phyloP scores from a whole-genome alignment of 352 stramenopile species.

The Phytopythium ostracodes region DNA sequence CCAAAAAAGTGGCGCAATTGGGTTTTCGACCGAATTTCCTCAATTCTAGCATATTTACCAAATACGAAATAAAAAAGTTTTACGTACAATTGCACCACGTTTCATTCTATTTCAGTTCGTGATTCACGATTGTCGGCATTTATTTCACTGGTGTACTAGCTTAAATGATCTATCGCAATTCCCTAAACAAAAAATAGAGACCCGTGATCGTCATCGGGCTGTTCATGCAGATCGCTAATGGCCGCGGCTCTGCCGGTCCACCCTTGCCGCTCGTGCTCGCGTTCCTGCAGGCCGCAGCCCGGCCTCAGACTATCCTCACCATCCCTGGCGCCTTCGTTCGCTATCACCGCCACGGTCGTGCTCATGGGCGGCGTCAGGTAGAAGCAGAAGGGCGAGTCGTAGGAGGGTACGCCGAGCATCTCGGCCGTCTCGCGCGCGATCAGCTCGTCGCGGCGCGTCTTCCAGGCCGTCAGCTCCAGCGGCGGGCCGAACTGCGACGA shows the following conservation, averaged over 20 bases:
- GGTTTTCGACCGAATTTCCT: not conserved
- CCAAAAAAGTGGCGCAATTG: not conserved
- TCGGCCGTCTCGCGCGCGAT: constrained; percentile 24
- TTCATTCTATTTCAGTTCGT: not conserved
- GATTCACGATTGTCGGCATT: too few species aligned
- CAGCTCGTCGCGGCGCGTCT: constrained; percentile 19
- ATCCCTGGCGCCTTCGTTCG: not conserved
- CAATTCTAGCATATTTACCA: not conserved
- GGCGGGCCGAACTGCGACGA: constrained; percentile 16
- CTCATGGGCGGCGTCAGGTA: constrained; percentile 5
- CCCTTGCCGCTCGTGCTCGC: not conserved
- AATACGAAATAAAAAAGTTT: too few species aligned
- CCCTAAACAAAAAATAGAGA: too few species aligned
- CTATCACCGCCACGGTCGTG: not conserved
- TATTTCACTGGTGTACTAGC: not conserved
- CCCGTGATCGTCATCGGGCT: too few species aligned
- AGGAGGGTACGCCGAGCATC: constrained; percentile 4
- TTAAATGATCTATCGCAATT: too few species aligned
- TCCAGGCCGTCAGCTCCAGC: constrained; percentile 29
- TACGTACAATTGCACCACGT: too few species aligned
- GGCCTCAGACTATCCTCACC: not conserved
- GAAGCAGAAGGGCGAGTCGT: not conserved
- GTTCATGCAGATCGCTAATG: not conserved
- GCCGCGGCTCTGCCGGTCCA: not conserved
- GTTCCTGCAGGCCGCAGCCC: not conserved